These are phyloP conservation scores for Aspergillus bridgeri DNA, from an alignment of 495 filamentous ascomycete genomes.

Conservation along the genomic window DNA sequence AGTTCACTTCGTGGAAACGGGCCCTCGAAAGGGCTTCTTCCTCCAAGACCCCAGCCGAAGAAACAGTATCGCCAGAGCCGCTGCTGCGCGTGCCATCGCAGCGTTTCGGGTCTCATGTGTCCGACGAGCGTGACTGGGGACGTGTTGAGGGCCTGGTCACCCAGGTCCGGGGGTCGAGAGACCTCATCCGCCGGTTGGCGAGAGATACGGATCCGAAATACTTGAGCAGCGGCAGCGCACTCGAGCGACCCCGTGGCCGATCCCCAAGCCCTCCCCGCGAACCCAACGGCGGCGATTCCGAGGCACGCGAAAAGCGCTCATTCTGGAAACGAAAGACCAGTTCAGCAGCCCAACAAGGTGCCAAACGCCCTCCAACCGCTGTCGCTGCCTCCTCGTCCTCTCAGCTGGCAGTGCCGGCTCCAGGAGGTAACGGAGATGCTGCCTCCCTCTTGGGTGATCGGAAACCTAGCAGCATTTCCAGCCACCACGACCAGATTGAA, in stretches of 20 bases:
- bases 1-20: constrained; percentile 82
- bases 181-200: constrained; percentile 79
- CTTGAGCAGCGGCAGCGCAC: constrained; percentile 23
- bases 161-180: constrained; percentile 78
- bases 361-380: constrained; percentile 22
- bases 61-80: constrained; percentile 26
- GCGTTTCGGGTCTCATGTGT: constrained; percentile 25
- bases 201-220: constrained; percentile 74
- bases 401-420: constrained; percentile 55
- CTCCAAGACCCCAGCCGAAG: constrained; percentile 27
- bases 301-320: constrained; percentile 40
- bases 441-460: constrained; percentile 35
- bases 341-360: constrained; percentile 25
- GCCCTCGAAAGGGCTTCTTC: constrained; percentile 83
- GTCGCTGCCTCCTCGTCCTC: constrained; percentile 42
- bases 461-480: constrained; percentile 37
- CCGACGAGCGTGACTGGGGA: constrained; percentile 80
- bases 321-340: constrained; percentile 94
- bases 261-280: constrained; percentile 36
- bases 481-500: constrained; percentile 49
- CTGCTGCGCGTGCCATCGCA: constrained; percentile 30
- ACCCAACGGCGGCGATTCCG: constrained; percentile 34
- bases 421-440: constrained; percentile 15
- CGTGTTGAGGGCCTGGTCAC: constrained; percentile 79
- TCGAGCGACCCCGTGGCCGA: constrained; percentile 31